These are phyloP conservation scores for Geoglossum cookeanum DNA, from an alignment of 2,329 filamentous ascomycete species.

Conservation along the genomic window DNA sequence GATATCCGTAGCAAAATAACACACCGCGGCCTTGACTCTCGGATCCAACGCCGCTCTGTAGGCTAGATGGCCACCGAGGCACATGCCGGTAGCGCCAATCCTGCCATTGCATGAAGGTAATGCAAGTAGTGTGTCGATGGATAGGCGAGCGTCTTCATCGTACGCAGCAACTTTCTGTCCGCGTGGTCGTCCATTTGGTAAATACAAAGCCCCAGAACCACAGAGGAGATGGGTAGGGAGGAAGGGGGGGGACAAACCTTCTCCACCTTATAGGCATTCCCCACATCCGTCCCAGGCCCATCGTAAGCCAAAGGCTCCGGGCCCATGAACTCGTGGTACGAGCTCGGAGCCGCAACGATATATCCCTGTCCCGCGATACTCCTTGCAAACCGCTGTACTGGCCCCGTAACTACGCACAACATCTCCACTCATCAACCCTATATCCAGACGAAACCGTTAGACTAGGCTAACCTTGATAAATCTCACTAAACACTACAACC, in stretches of 20 bases:
- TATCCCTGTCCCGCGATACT: constrained; percentile 88
- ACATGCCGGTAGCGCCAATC: constrained; percentile 75
- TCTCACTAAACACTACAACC: constrained; percentile 79
- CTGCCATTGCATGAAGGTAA: constrained; percentile 64
- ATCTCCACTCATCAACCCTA: neutral
- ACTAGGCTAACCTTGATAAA: constrained; percentile 58
- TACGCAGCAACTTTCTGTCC: constrained; percentile 61
- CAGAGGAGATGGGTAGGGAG: neutral
- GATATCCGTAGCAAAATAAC: constrained; percentile 87
- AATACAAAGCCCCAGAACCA: neutral
- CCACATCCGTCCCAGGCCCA: constrained; percentile 66
- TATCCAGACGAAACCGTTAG: neutral
- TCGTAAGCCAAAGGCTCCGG: constrained; percentile 74
- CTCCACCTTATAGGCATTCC: constrained; percentile 69
- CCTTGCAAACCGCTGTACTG: constrained; percentile 71
- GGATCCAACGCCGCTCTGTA: constrained; percentile 54
- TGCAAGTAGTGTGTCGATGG: constrained; percentile 50
- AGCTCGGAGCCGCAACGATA: constrained; percentile 77
- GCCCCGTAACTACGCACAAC: constrained; percentile 54
- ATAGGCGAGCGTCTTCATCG: constrained; percentile 54
- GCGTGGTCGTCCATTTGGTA: neutral
- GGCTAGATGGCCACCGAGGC: constrained; percentile 76
- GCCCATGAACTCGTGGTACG: constrained; percentile 83
- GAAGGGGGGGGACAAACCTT: constrained; percentile 33
- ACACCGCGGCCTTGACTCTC: constrained; percentile 56